Evolutionary conservation across 2,329 filamentous ascomycete genomes (phyloP), one percentile per base, ranked within the genome.

Genomic region (Diaporthe sp.): DNA sequence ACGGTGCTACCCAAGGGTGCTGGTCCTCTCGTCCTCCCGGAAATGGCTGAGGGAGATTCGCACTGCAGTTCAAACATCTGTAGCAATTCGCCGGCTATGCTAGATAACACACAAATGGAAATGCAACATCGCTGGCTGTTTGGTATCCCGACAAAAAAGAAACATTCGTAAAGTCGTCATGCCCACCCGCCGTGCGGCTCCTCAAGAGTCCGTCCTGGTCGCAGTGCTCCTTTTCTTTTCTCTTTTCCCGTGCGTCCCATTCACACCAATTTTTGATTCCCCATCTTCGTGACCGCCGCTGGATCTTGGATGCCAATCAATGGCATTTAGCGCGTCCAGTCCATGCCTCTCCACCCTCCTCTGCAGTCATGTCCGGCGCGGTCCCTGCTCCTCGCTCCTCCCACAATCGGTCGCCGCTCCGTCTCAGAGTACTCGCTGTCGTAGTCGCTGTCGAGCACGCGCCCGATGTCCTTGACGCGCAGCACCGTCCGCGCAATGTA

Each of bases 81-180:
- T 53, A 53, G 46, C 65, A 53, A 53, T 68, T 39, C 46, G 65
- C 65, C 65, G 65, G 46, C 65, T 73, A 53, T 61, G 57, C 46
- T 62, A 73, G 49, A 28, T 12, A 51, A 53, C 28, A 61, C 8
- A 22, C 12, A 49, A 73, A 65, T 53, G 34, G 19, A 73, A 73
- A 65, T 53, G 65, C 65, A 68, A 53, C 31, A 65, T 55, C 58
- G 34, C 49, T 73, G 37, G 58, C 37, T 55, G 7, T 42, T 28
- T 53, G 71, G 71, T 73, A 73, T 73, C 71, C 60, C 71, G 34
- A 65, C 34, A 53, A 34, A 61, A 42, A 62, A 55, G 25, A 53
- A 65, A 73, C 28, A 34, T 73, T 62, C 34, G 37, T 65, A 62
- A 46, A 73, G 22, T 62, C 58, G 25, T 73, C 46, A 65, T 73